These are phyloP conservation scores for Lipomyces japonicus DNA, from an alignment of 805 yeast species.

Conservation along the genomic window DNA sequence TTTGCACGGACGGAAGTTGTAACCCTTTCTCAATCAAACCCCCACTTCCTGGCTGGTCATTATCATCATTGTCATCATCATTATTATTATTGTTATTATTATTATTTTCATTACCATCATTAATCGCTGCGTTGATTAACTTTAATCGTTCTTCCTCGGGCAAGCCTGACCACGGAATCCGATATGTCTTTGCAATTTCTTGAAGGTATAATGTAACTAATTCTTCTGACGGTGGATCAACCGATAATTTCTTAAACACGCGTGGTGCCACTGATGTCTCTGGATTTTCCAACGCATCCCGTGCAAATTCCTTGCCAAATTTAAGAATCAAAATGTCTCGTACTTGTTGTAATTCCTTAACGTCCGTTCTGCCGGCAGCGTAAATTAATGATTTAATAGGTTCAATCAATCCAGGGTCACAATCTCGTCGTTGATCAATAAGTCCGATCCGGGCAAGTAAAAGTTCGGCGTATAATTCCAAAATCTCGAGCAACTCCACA, in stretches of 20 bases:
- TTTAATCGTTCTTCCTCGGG: conserved; percentile 35
- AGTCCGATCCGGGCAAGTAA: conserved; percentile 69
- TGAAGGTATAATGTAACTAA: conserved; percentile 66
- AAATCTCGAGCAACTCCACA: conserved; percentile 69
- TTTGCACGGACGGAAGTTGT: conserved; percentile 30
- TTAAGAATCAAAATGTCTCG: conserved; percentile 59
- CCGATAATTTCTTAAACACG: conserved; percentile 56
- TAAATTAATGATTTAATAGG: conserved; percentile 68
- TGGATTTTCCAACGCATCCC: conserved; percentile 51
- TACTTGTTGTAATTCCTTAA: conserved; percentile 62
- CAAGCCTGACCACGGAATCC: conserved; percentile 63
- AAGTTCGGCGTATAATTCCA: conserved; percentile 80
- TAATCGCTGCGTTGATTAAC: conserved; percentile 35
- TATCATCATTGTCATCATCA: conserved; percentile 35
- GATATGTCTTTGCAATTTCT: conserved; percentile 78
- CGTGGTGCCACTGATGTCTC: conserved; percentile 61
- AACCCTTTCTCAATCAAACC: conserved; percentile 30
- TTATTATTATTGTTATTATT: no score
- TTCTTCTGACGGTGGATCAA: conserved; percentile 61
- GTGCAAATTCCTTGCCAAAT: conserved; percentile 66
- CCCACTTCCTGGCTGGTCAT: conserved; percentile 36
- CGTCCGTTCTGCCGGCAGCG: conserved; percentile 68
- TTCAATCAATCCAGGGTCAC: conserved; percentile 65
- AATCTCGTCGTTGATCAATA: conserved; percentile 44
- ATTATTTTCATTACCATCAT: no score